Evolutionary conservation across 1,284 basidiomycete species (phyloP), one percentile per base, ranked within the genome.

Genomic region (Laetiporus sulphureus): DNA sequence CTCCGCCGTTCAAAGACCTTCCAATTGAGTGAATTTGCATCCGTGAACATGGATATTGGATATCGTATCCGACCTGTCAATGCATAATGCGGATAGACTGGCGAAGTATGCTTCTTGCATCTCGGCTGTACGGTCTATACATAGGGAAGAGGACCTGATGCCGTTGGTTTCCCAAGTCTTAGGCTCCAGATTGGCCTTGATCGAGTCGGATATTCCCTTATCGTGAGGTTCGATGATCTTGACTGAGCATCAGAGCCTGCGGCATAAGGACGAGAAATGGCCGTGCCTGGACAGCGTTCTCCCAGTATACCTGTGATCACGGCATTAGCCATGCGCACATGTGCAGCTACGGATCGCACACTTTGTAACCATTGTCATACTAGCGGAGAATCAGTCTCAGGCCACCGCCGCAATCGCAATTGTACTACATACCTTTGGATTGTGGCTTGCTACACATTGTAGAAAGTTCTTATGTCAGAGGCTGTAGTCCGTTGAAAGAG

Each of bases 301-400:
- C 83, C 86, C 86, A 89, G 51, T 90, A 90, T 10, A 89, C 85
- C 83, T 84, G 32, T 31, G 18, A 3, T 13, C 4, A 24, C 15
- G 24, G 11, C 36, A 27, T 29, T 21, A 24, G 23, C 7, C 21
- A 5, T 6, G 12, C 29, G 23, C 31, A 12, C 40, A 15, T 21
- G 6, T 38, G 38, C 32, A 41, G 29, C 10, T 32, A 20, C 15
- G 15, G 22, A 19, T 18, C 11, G 46, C 56, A 42, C 45, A 79
- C 84, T 65, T 92, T 91, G 64, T 86, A 91, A 3, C 90, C 89
- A 57, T 92, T 92, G 54, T 92, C 90, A 57, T 84, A 63, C 84
- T 86, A 40, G 2, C 5, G 20, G 29, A 12, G 7, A 18, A 34
- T n/a, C 25, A 27, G 8, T 27, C 25, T 7, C 7, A 27, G 8